These are phyloP conservation scores for Cynara cardunculus DNA, from an alignment of 129 eudicot genomes.

Conservation along the genomic window DNA sequence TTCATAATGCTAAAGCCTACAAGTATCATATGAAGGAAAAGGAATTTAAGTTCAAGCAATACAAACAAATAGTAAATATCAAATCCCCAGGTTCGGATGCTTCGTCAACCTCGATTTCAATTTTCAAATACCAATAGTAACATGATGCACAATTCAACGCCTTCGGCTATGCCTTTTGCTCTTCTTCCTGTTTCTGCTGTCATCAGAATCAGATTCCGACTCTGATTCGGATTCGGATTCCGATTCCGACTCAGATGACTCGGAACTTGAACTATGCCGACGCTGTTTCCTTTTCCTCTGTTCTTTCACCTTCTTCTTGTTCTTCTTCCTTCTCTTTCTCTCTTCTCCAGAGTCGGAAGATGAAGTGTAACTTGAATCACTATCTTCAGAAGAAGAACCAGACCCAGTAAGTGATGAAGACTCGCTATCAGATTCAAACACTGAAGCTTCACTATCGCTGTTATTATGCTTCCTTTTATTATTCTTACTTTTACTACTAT, in stretches of 20 bases:
- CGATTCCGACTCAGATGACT: conserved; percentile 41
- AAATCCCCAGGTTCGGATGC: no score
- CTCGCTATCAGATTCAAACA: conserved; percentile 64
- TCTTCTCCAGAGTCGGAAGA: conserved; percentile 80
- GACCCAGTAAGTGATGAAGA: conserved; percentile 63
- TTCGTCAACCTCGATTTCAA: no score
- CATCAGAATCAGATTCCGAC: conserved; percentile 79
- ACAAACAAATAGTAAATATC: no score
- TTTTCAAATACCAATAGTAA: no score
- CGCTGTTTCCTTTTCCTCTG: conserved; percentile 66
- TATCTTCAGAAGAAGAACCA: conserved; percentile 60
- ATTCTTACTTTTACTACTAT: conserved; percentile 51
- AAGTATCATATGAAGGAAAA: no score
- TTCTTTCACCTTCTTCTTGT: conserved; percentile 40
- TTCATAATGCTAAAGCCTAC: no score
- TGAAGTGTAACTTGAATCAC: conserved; percentile 71
- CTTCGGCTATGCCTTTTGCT: conserved; percentile 61
- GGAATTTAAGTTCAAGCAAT: no score
- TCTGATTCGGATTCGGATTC: conserved; percentile 56
- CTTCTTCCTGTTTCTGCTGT: conserved; percentile 53
- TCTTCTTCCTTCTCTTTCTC: conserved; percentile 59
- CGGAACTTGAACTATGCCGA: conserved; percentile 64
- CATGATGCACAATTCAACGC: no score
- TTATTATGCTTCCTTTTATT: conserved; percentile 83
- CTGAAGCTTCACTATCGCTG: conserved; percentile 84